phyloP scores from a whole-genome alignment of 2,329 filamentous ascomycete species.

The Aspergillus neotritici region DNA sequence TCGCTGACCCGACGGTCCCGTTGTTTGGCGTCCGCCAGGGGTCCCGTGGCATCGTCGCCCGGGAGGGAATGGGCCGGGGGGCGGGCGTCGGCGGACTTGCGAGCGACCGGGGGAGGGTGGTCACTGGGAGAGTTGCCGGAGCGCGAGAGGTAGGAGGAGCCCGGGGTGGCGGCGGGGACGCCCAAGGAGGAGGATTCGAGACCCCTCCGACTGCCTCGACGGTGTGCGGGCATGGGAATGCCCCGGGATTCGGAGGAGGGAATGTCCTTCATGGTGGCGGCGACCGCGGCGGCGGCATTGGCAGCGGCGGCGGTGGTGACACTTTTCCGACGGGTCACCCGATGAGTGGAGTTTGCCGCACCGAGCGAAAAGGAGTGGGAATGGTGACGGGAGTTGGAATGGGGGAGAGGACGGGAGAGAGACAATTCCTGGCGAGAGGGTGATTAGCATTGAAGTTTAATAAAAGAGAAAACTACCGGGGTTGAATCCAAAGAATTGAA shows the following conservation, averaged over 20 bases:
- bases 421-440: conserved; percentile 36
- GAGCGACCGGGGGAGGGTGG: conserved; percentile 29
- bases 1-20: conserved; percentile 69
- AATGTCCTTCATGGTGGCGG: conserved; percentile 63
- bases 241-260: conserved; percentile 52
- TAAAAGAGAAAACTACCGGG: conserved; percentile 3
- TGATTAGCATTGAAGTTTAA: conserved; percentile 16
- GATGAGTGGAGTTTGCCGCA: conserved; percentile 72
- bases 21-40: conserved; percentile 39
- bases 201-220: conserved; percentile 51
- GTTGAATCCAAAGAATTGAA: conserved; percentile 2
- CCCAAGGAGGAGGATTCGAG: conserved; percentile 59
- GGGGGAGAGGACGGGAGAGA: conserved; percentile 61
- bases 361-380: conserved; percentile 74
- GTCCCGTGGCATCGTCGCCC: conserved; percentile 16
- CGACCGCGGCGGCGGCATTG: conserved; percentile 57
- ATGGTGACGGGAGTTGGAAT: conserved; percentile 67
- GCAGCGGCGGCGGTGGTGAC: conserved; percentile 68
- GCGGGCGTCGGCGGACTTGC: conserved; percentile 27
- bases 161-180: conserved; percentile 35
- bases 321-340: conserved; percentile 89
- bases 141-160: conserved; percentile 41
- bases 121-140: conserved; percentile 31
- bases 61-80: conserved; percentile 26
- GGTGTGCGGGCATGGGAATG: conserved; percentile 52